Base-by-base conservation (phyloP, 495 filamentous ascomycete genomes). In the Neohortaea acidophila region DNA sequence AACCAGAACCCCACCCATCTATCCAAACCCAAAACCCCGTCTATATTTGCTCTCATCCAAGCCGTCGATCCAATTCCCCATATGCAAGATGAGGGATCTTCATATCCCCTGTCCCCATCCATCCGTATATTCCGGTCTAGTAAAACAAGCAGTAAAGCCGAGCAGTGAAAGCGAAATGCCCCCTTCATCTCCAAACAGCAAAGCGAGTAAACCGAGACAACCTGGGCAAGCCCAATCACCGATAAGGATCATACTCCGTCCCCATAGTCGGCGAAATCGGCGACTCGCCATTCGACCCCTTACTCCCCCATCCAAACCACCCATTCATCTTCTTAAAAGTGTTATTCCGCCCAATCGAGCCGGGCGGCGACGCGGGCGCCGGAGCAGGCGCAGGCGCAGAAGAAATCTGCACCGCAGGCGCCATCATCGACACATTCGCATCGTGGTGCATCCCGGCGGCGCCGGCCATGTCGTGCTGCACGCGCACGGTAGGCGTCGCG, bases 251-350 rank as follows among this genome's bases (percentile, higher is more conserved):
- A 37, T 24, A 37, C 20, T 37, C 34, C 20, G 15, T 21, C 8
- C 11, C 11, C 34, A 21, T 37, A 4, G 21, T 37, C 14, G 11
- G 22, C 39, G 19, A n/a, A n/a, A n/a, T 41, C 19, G 25, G 8
- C 18, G 36, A n/a, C 27, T 40, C 29, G 7, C 38, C 41, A 28
- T 32, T 22, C 2, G 5, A 21, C 7, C 3, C 15, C 38, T 43
- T 43, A 9, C 15, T 30, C 3, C 44, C 44, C 44, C 44, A 47
- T 2, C 44, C 44, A 22, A 47, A 47, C 44, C 44, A 47, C 21
- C 44, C 44, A 21, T 39, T 39, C 19, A 30, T 13, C 35, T 45
- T 45, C 27, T 47, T 47, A 8, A 41, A 25, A 3, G 43, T 47
- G 21, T 36, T 36, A 21, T 38, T 47, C 25, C 43, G 9, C 9